Base-by-base conservation (phyloP, 2,329 filamentous ascomycete genomes). In the Alternaria postmessia region DNA sequence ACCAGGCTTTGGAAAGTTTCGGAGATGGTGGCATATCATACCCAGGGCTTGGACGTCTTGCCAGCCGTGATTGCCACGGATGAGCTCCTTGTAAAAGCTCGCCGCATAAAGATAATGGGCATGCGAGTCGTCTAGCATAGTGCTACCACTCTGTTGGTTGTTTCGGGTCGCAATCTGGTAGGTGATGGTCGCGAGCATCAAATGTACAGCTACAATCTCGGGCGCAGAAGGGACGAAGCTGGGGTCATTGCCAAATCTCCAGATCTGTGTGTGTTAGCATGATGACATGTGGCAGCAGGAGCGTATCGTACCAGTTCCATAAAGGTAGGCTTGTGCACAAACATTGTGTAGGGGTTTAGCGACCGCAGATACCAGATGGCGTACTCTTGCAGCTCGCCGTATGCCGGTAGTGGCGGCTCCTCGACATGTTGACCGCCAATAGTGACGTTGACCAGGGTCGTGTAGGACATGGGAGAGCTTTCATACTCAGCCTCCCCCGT, bases 1-100 rank as follows among this genome's bases (percentile, higher is more conserved):
- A 12, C 91, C 91, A 1, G 92, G 91, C 69, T 94, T 93, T 30
- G 91, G 91, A 59, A 95, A 93, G 51, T 88, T 88, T 60, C 92
- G 88, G 4, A 92, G 86, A 74, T 94, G 91, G 3, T 87, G 79
- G 59, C 88, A 88, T 18, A 96, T 87, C 79, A 95, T 81, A 11
- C 88, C 83, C 69, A 95, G 76, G 4, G 91, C 92, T 75, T 95
- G 91, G 7, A 93, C 83, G 52, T 91, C 87, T 46, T 87, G 81
- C 14, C 93, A 78, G 0, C 87, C 87, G 57, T 86, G 86, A 52
- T 86, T 85, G 18, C 87, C 87, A 6, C 82, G 82, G 14, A 87
- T 78, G 4, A 96, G 80, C 48, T 91, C 82, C 63, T 87, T 89
- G 65, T 91, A 88, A 75, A 89, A 88, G 72, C 86, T 87, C 44